Base-by-base conservation (phyloP, 345 rosid genomes). In the Salix koriyanagi region DNA sequence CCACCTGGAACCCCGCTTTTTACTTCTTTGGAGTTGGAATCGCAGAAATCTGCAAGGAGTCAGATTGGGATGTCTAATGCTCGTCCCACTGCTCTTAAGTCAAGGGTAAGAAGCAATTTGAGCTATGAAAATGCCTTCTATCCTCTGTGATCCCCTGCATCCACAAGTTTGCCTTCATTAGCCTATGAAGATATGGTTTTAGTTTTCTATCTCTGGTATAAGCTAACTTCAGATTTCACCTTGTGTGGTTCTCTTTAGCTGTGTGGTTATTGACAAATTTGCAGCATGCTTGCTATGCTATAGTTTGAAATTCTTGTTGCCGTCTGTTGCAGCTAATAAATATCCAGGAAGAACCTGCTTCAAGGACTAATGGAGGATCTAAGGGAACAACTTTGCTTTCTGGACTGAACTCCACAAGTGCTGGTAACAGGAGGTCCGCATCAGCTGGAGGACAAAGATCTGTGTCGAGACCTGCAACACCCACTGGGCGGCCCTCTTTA, bases 1-100 rank as follows among this genome's bases (percentile, higher is more conserved):
- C 84, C 84, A 19, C 84, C 84, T 28, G 58, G 72, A 26, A 81
- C 84, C 41, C 83, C 83, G 18, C 69, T 76, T 39, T 52, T 80
- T 46, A 80, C 80, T 67, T 76, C 80, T 62, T 26, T 70, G 77
- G 84, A 77, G 50, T 69, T 67, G 75, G 84, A 77, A 23, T 64
- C 78, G 44, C 84, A 64, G 71, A 79, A 70, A 62, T 60, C 67
- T 30, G 19, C 50, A 28, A 73, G 50, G 67, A 72, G 50, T 50
- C 77, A 76, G 70, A 52, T 66, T 18, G 71, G 80, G 65, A 67
- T 64, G 70, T 41, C 79, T n/a, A 68, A 76, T 77, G 77, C 72
- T 62, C 67, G 75, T 69, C 68, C 79, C 36, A 68, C 67, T 72
- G 77, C 80, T 28, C 79, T 77, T 28, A 81, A 46, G 77, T 39